Conservation (phyloP, 768 basidiomycete species). For the Termitomyces sp. region DNA sequence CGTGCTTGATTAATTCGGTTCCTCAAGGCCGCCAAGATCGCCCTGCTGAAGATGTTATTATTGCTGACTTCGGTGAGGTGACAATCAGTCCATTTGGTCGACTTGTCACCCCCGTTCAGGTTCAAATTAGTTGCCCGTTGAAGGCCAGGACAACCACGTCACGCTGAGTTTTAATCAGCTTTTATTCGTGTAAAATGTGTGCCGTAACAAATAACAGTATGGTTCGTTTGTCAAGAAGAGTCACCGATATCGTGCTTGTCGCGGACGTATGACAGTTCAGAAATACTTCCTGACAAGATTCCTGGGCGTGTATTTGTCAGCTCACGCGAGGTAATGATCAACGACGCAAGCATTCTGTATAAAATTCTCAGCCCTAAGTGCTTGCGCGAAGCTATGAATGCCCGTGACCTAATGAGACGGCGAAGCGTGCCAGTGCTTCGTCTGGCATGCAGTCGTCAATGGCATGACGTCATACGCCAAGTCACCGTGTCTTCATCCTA, state of each 20-base stretch:
- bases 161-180: conserved; percentile 83
- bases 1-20: not conserved
- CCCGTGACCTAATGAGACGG: too few relatives aligned
- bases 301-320: too few relatives aligned
- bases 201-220: conserved; percentile 40
- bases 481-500: too few relatives aligned
- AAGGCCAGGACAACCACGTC: conserved; percentile 18
- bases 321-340: too few relatives aligned
- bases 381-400: too few relatives aligned
- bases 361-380: too few relatives aligned
- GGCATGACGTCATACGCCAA: too few relatives aligned
- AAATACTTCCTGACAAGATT: too few relatives aligned
- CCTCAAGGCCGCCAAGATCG: conserved; percentile 56
- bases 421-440: too few relatives aligned
- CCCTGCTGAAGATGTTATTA: conserved; percentile 72
- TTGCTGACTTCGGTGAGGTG: conserved; percentile 88
- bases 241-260: conserved; percentile 14
- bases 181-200: conserved; percentile 27
- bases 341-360: too few relatives aligned
- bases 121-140: conserved; percentile 33
- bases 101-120: not conserved
- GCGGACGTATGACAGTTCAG: conserved; percentile 3
- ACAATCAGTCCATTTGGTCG: conserved; percentile 6
- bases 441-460: too few relatives aligned
- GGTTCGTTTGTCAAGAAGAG: not conserved